phyloP scores from a whole-genome alignment of 2,329 filamentous ascomycete species.

The Trichophyton verrucosum region DNA sequence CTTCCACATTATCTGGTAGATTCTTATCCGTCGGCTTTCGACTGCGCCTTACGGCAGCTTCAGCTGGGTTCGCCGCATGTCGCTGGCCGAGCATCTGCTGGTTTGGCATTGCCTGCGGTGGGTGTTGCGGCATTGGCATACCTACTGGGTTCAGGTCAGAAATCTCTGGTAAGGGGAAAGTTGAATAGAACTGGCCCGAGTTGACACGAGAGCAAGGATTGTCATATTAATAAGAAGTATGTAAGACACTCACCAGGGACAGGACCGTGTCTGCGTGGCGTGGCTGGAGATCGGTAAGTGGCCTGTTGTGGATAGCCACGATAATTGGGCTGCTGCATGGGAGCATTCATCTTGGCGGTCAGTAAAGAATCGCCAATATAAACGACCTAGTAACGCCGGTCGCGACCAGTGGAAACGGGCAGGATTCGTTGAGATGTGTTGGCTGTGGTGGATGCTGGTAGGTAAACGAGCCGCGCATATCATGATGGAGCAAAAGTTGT shows the following conservation, averaged over 20 bases:
- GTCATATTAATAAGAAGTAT: slow-evolving; percentile 1
- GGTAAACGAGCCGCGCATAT: slow-evolving; percentile 3
- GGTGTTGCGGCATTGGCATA: slow-evolving; percentile 24
- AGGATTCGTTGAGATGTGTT: not conserved
- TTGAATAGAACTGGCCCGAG: not conserved
- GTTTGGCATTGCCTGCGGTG: slow-evolving; percentile 24
- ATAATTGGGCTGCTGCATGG: slow-evolving; percentile 33
- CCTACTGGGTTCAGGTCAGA: slow-evolving; percentile 19
- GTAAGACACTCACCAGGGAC: slow-evolving; percentile 26
- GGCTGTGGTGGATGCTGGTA: not conserved
- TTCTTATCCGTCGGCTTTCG: slow-evolving; percentile 91
- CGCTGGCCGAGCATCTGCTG: slow-evolving; percentile 28
- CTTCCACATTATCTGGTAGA: slow-evolving; percentile 78
- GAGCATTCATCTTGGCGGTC: slow-evolving; percentile 22
- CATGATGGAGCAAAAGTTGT: not conserved
- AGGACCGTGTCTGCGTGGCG: slow-evolving; percentile 29
- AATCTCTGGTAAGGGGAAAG: not conserved
- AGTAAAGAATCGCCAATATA: not conserved
- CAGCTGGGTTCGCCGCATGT: slow-evolving; percentile 26
- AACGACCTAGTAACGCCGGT: not conserved
- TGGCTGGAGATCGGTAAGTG: slow-evolving; percentile 31
- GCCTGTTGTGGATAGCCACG: slow-evolving; percentile 29
- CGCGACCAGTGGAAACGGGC: not conserved
- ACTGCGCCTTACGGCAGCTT: slow-evolving; percentile 59
- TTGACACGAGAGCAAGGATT: not conserved